Conservation (phyloP, 208 protist species). For the Trypanosoma vivax region DNA sequence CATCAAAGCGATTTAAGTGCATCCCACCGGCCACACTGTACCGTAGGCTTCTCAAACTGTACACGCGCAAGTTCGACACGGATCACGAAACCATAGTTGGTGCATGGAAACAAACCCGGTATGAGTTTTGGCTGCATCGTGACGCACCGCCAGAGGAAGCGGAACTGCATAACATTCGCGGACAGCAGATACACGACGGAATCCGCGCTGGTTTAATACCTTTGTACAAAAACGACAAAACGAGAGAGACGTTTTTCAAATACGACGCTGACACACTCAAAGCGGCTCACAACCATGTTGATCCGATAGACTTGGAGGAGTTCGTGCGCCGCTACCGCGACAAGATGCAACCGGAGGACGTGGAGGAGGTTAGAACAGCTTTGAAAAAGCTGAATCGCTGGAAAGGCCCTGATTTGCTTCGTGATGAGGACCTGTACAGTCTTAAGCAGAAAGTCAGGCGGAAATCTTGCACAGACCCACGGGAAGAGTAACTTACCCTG, state of each 20-base stretch:
- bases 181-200: constrained; percentile 69
- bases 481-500: constrained; percentile 7
- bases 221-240: constrained; percentile 63
- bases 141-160: constrained; percentile 41
- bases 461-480: constrained; percentile 63
- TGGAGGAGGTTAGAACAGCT: constrained; percentile 52
- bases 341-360: constrained; percentile 61
- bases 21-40: constrained; percentile 67
- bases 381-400: constrained; percentile 74
- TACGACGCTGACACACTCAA: constrained; percentile 76
- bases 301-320: constrained; percentile 68
- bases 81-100: constrained; percentile 74
- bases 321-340: constrained; percentile 79
- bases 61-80: constrained; percentile 84
- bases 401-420: constrained; percentile 63
- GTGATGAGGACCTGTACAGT: constrained; percentile 53
- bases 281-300: constrained; percentile 75
- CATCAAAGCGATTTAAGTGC: constrained; percentile 35
- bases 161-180: constrained; percentile 60
- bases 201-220: constrained; percentile 72
- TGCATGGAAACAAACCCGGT: constrained; percentile 85
- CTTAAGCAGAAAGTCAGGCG: constrained; percentile 53
- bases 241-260: constrained; percentile 68
- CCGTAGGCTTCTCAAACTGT: constrained; percentile 74
- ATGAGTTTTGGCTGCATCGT: constrained; percentile 74